Conservation (phyloP, 2,329 filamentous ascomycete species). For the Apiospora kogelbergensis region DNA sequence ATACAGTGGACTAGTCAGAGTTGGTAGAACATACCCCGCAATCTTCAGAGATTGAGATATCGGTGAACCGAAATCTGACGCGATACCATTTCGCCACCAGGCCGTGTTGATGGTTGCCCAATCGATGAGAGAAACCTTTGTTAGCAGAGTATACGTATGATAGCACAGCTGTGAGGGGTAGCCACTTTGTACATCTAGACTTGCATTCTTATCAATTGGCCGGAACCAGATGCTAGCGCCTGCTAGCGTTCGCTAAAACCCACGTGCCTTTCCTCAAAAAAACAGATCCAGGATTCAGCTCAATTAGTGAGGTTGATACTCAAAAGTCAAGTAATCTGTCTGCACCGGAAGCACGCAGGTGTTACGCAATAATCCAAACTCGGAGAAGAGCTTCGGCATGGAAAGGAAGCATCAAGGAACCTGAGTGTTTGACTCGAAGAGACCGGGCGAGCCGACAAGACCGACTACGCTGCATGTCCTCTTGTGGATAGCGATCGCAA, state of each 20-base stretch:
- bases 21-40: background rate
- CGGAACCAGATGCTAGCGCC: too few relatives aligned
- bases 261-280: too few relatives aligned
- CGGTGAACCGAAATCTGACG: slow-evolving; percentile 11
- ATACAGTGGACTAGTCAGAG: too few relatives aligned
- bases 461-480: too few relatives aligned
- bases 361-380: background rate
- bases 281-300: too few relatives aligned
- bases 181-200: too few relatives aligned
- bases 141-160: background rate
- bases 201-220: too few relatives aligned
- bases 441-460: background rate
- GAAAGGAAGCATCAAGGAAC: background rate
- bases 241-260: too few relatives aligned
- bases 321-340: background rate
- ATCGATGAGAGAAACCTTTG: background rate
- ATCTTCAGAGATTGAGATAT: background rate
- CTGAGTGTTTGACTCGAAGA: background rate
- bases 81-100: slow-evolving; percentile 12
- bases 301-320: too few relatives aligned
- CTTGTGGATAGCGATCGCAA: background rate
- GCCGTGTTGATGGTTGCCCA: background rate
- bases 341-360: background rate
- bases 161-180: background rate
- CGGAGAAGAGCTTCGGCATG: background rate